Base-by-base conservation (phyloP, 2,329 filamentous ascomycete species). In the Delphinella strobiligena region DNA sequence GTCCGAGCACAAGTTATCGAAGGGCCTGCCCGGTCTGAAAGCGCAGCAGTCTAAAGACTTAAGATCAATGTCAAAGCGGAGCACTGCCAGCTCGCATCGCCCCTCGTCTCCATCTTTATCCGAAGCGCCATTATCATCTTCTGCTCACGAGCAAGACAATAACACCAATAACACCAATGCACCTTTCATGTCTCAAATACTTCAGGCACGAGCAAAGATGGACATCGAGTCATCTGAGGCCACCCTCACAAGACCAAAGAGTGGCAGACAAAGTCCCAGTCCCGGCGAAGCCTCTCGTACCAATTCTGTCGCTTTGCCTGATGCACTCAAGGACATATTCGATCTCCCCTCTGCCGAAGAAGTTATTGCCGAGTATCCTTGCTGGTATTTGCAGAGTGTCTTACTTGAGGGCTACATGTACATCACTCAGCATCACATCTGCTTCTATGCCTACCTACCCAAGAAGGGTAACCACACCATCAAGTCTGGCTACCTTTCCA, bases 361-460 rank as follows among this genome's bases (percentile, higher is more conserved):
- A 45, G 84, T 96, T 16, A 77, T 94, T 45, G 78, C 83, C 59
- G 78, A 96, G 65, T 95, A 93, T 56, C 83, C 87, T 7, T 96
- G 89, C 62, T 95, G 86, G 79, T 66, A 96, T 30, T 65, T 96
- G 24, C 87, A 95, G 58, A 94, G 82, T 54, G 86, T 94, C 33
- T 67, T 96, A 19, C 71, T 96, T 7, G 87, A 95, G 56, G 91
- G 91, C 4, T 95, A 91, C 58, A 80, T 98, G 72, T 96, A 96
- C 62, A 84, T 98, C 54, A 96, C 91, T 0, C 71, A 82, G 45
- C 82, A 80, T 51, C 91, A 98, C 56, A 82, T 96, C 45, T 95
- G 88, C 62, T 98, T 96, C 59, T 96, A 95, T 56, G 87, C 91
- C 30, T 95, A 95, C 56, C 72, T 96, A n/a, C 87, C 87, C 5